Evolutionary conservation across 768 basidiomycete species (phyloP).

Genomic region (Arthromyces matolae): DNA sequence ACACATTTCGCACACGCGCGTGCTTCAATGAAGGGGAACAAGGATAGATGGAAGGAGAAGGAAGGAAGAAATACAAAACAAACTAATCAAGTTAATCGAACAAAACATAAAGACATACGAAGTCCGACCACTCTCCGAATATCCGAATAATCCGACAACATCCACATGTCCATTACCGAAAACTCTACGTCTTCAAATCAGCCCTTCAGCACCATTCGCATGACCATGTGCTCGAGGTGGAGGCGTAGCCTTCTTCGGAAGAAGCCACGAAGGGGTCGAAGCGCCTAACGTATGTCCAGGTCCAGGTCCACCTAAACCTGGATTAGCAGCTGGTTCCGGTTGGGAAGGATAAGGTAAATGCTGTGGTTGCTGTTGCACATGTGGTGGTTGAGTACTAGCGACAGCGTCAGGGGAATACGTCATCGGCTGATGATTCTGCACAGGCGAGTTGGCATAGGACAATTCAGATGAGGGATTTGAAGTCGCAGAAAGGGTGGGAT

Average conservation of each 20-base stretch:
- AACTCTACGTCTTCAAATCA: too few species aligned
- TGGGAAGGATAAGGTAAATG: slow-evolving; percentile 5
- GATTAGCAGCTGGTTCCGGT: background rate
- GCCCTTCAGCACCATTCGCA: slow-evolving; percentile 4
- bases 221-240: slow-evolving; percentile 5
- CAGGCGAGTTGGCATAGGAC: slow-evolving; percentile 9
- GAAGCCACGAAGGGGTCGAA: slow-evolving; percentile 42
- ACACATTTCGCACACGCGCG: too few species aligned
- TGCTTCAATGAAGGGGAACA: too few species aligned
- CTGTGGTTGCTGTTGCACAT: slow-evolving; percentile 10
- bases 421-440: slow-evolving; percentile 1
- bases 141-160: too few species aligned
- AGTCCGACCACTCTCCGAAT: too few species aligned
- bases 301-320: background rate
- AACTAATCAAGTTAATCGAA: too few species aligned
- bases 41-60: too few species aligned
- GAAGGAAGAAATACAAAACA: too few species aligned
- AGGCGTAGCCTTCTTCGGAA: slow-evolving; percentile 36
- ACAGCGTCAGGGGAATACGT: slow-evolving; percentile 6
- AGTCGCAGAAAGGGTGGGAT: background rate
- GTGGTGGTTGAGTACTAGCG: too few species aligned
- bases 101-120: too few species aligned
- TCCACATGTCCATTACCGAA: too few species aligned
- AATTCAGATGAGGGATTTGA: slow-evolving; percentile 5
- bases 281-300: background rate